These are phyloP conservation scores for Rhododendron kiyosumense DNA, from an alignment of 148 eudicot genomes.

Conservation along the genomic window DNA sequence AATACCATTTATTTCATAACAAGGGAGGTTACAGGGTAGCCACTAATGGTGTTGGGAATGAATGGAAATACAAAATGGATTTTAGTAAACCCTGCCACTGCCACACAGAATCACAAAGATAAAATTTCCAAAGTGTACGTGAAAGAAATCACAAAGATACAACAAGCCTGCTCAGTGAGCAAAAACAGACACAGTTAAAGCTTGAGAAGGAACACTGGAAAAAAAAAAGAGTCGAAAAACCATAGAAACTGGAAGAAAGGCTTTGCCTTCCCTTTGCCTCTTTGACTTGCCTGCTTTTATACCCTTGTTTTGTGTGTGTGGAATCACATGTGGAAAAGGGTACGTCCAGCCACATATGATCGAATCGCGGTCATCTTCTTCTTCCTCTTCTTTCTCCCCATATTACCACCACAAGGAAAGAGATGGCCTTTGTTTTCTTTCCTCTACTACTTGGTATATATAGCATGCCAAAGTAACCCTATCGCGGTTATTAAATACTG, in stretches of 20 bases:
- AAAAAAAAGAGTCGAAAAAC: background rate
- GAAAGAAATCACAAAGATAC: background rate
- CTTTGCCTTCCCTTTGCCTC: slow-evolving; percentile 87
- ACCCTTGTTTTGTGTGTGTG: background rate
- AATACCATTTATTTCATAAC: background rate
- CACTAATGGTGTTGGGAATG: background rate
- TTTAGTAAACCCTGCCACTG: background rate
- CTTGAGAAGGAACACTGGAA: background rate
- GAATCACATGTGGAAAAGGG: background rate
- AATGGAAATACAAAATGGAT: background rate
- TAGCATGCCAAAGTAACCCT: background rate
- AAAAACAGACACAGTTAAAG: background rate
- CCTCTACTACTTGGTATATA: background rate
- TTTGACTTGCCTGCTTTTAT: slow-evolving; percentile 60
- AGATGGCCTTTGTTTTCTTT: background rate
- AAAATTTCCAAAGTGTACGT: too few species aligned
- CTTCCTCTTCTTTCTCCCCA: slow-evolving; percentile 20
- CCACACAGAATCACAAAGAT: background rate
- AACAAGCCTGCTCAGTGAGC: background rate
- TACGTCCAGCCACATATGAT: background rate
- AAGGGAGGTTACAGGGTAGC: background rate
- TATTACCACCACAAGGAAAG: background rate
- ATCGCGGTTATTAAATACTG: background rate
- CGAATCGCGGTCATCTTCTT: slow-evolving; percentile 10
- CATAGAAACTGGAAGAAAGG: slow-evolving; percentile 60